Base-by-base conservation (phyloP, 2,329 filamentous ascomycete genomes). In the Trichoderma afroharzianum region DNA sequence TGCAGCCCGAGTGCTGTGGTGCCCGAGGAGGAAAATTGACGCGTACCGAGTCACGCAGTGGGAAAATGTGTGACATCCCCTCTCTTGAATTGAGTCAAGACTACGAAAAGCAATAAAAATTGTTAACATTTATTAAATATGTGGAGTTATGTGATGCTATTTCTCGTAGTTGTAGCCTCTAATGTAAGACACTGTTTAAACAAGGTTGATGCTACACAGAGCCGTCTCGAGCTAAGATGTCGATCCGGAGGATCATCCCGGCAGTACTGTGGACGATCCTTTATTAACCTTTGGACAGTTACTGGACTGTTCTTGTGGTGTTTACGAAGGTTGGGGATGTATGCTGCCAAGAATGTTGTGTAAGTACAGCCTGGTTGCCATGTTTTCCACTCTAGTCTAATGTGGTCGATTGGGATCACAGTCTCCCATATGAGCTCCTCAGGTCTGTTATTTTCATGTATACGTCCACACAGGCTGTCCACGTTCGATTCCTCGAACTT, bases 11-110 rank as follows among this genome's bases (percentile, higher is more conserved):
- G 55, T 36, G 57, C 36, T 66, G 75, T 47, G 71, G 72, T 72
- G 70, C 70, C 70, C 70, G 73, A 61, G 57, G 67, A 69, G 68
- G 72, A 72, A 64, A 58, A 68, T 59, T 71, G 30, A 72, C 78
- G 77, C 73, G 68, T 73, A 69, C 39, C 18, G 59, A 36, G 75
- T 77, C 78, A 74, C 74, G 75, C 77, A 77, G 77, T 30, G 72
- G 68, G 70, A 70, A 62, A 75, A 70, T 70, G 76, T 74, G 76
- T 81, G 80, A 77, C 80, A 81, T 81, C 80, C 79, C 80, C 80
- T 82, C 81, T 82, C 81, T 81, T 80, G 79, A 79, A 79, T 76
- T 75, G 72, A 76, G 72, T 75, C 50, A 36, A 63, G 63, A 71
- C 66, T 53, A 73, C 74, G 73, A 71, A 66, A 70, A 43, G 63